Evolutionary conservation across 805 yeast genomes (phyloP).

Genomic region (Tetrapisispora pingtungensis): DNA sequence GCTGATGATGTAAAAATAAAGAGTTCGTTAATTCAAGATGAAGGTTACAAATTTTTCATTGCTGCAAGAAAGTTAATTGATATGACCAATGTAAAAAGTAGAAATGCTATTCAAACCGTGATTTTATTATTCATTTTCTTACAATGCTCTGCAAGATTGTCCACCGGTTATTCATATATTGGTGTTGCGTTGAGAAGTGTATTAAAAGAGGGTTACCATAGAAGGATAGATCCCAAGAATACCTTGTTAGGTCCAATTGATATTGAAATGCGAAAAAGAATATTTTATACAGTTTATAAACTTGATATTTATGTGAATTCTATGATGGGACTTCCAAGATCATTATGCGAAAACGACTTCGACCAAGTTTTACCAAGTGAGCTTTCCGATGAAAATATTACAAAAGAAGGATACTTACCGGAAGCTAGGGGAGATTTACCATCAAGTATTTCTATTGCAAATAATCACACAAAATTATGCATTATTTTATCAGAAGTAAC

Average conservation of each 20-base stretch:
- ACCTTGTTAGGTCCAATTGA: conserved; percentile 52
- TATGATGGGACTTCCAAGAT: conserved; percentile 75
- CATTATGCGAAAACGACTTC: conserved; percentile 67
- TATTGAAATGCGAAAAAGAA: conserved; percentile 72
- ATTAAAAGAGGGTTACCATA: conserved; percentile 72
- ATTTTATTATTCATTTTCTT: conserved; percentile 78
- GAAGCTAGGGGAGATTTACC: conserved; percentile 20
- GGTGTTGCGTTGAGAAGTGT: conserved; percentile 86
- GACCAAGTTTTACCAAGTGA: conserved; percentile 82
- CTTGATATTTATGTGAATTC: conserved; percentile 88
- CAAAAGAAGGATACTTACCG: conserved; percentile 38
- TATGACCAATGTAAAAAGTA: conserved; percentile 75
- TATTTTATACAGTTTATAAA: conserved; percentile 83
- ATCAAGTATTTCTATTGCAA: conserved; percentile 49
- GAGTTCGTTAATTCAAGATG: conserved; percentile 33
- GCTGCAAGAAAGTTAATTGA: conserved; percentile 81
- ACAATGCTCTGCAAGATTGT: conserved; percentile 75
- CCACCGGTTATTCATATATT: conserved; percentile 84
- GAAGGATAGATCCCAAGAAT: conserved; percentile 44
- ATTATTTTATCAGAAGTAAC: conserved; percentile 63
- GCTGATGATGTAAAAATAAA: conserved; percentile 6
- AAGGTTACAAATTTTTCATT: conserved; percentile 74
- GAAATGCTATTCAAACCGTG: conserved; percentile 74
- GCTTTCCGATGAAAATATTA: conserved; percentile 76
- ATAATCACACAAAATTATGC: conserved; percentile 70